phyloP scores from a whole-genome alignment of 768 basidiomycete species.

The Paxillus involutus region DNA sequence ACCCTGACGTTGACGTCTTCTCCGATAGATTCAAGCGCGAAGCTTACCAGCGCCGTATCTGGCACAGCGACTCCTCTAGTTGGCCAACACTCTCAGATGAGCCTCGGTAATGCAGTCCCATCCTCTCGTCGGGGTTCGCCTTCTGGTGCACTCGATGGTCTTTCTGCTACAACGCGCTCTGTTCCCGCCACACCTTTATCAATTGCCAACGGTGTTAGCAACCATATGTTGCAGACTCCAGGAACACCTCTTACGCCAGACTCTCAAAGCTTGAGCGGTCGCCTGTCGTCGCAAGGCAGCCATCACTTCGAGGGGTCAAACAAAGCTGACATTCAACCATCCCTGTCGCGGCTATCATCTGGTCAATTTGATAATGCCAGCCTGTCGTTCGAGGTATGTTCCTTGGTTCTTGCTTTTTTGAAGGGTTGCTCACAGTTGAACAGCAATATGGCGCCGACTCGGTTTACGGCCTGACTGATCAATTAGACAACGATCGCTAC shows the following conservation, averaged over 20 bases:
- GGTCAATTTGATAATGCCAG: constrained; percentile 56
- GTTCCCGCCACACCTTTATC: constrained; percentile 80
- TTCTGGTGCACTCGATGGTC: constrained; percentile 57
- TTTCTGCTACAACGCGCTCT: constrained; percentile 67
- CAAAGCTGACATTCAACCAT: constrained; percentile 64
- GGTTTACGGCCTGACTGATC: constrained; percentile 45
- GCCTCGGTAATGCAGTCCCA: constrained; percentile 34
- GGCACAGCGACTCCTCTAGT: constrained; percentile 64
- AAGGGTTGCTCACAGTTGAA: constrained; percentile 10
- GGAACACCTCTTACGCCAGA: constrained; percentile 64
- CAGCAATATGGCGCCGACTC: constrained; percentile 61
- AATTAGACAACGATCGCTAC: constrained; percentile 53
- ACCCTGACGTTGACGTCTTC: constrained; percentile 62
- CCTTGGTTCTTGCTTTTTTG: constrained; percentile 8
- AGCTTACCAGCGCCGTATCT: constrained; percentile 48
- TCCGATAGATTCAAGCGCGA: constrained; percentile 48
- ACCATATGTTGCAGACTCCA: constrained; percentile 62
- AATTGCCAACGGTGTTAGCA: constrained; percentile 44
- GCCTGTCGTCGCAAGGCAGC: constrained; percentile 48
- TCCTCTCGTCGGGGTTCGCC: constrained; percentile 76
- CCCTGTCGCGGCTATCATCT: constrained; percentile 65
- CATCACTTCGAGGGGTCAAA: constrained; percentile 51
- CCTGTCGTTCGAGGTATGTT: constrained; percentile 55
- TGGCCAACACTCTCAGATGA: constrained; percentile 59
- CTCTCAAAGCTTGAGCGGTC: constrained; percentile 58